Percentiles rank a stretch among this genome's conserved stretches.
phyloP scores from a whole-genome alignment of 306 rosid genomes.

The Vigna radiata region DNA sequence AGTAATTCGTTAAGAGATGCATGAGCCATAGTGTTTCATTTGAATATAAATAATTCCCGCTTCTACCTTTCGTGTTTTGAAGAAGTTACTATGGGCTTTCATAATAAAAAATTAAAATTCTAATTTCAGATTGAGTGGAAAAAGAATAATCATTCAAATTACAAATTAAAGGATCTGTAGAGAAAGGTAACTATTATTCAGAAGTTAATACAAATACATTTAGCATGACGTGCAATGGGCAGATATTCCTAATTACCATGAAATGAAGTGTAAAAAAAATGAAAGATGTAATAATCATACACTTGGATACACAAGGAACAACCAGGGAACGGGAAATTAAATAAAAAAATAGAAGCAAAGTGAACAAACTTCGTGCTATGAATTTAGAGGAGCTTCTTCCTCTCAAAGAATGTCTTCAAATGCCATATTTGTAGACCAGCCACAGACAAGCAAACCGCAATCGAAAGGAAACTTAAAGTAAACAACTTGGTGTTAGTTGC shows the following conservation, averaged over 20 bases:
- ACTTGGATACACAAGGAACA: constrained; percentile 21
- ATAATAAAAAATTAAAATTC: not conserved
- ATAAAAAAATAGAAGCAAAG: not conserved
- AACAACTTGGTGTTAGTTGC: constrained; percentile 79
- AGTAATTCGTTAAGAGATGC: not conserved
- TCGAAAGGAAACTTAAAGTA: constrained; percentile 76
- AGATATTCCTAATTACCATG: not conserved
- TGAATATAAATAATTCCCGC: not conserved
- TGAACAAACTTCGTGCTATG: not conserved
- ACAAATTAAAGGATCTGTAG: constrained; percentile 3
- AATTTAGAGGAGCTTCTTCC: constrained; percentile 84
- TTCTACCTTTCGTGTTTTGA: not conserved
- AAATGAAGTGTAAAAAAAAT: constrained; percentile 13
- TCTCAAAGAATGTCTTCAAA: constrained; percentile 90
- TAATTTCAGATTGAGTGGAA: not conserved
- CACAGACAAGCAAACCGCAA: constrained; percentile 81
- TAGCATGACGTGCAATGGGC: not conserved
- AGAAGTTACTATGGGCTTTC: not conserved
- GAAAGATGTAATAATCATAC: constrained; percentile 38
- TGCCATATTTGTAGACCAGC: constrained; percentile 93
- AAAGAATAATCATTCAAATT: constrained; percentile 1
- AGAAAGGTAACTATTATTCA: constrained; percentile 19
- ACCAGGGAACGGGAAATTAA: constrained; percentile 1
- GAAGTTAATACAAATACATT: constrained; percentile 21
- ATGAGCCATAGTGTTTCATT: not conserved